Evolutionary conservation across 257 asterid species (phyloP).

Genomic region (Nyctanthes arbortristis): DNA sequence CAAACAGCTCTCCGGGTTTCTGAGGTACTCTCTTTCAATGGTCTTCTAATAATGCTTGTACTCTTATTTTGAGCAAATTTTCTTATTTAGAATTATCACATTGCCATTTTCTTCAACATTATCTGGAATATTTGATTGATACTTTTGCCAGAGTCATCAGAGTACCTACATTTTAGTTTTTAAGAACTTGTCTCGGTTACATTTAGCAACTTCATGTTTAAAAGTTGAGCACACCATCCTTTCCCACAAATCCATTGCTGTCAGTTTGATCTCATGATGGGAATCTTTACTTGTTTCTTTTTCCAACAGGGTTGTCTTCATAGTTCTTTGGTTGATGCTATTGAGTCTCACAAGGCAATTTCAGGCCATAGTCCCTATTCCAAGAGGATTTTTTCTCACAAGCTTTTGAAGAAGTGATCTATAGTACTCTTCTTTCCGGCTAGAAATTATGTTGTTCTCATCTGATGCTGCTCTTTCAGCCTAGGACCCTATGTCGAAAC

Average conservation of each 20-base stretch:
- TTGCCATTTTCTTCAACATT: not conserved
- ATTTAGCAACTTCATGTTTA: not conserved
- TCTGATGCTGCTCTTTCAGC: slow-evolving; percentile 9
- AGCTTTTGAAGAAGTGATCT: slow-evolving; percentile 55
- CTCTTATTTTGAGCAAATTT: not conserved
- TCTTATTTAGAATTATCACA: not conserved
- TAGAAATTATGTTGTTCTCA: slow-evolving; percentile 33
- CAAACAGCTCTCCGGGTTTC: slow-evolving; percentile 79
- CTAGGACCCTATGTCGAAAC: slow-evolving; percentile 14
- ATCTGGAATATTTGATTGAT: not conserved
- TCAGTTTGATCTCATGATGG: not conserved
- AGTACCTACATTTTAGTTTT: not conserved
- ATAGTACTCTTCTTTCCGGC: slow-evolving; percentile 4
- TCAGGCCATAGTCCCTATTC: slow-evolving; percentile 81
- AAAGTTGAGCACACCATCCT: not conserved
- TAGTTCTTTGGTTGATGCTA: slow-evolving; percentile 51
- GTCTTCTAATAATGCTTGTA: slow-evolving; percentile 1
- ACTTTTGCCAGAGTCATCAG: not conserved
- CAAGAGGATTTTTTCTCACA: slow-evolving; percentile 82
- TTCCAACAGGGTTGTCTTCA: slow-evolving; percentile 64
- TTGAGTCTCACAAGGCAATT: slow-evolving; percentile 66
- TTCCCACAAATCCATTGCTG: not conserved
- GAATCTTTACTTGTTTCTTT: slow-evolving; percentile 10
- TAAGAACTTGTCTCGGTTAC: not conserved
- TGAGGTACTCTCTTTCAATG: slow-evolving; percentile 52